Percentiles rank a stretch among this genome's conserved stretches.
Evolutionary conservation across 768 basidiomycete species (phyloP).

Genomic region (Podaxis sp.): DNA sequence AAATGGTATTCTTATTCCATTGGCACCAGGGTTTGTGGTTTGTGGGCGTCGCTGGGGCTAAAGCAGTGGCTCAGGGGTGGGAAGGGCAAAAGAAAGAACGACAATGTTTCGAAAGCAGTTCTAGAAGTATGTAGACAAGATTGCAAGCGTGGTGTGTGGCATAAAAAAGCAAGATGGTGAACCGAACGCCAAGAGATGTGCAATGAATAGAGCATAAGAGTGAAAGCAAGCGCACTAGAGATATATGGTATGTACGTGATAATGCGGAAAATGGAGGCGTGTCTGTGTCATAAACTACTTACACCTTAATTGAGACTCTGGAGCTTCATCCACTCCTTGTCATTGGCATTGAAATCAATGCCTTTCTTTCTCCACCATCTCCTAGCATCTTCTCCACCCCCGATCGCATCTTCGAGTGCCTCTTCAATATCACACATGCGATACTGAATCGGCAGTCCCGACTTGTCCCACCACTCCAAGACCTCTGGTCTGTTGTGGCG

Average conservation of each 20-base stretch:
- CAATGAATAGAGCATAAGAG: neutral
- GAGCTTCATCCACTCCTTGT: slow-evolving; percentile 87
- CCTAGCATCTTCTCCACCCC: slow-evolving; percentile 72
- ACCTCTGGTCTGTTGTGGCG: slow-evolving; percentile 80
- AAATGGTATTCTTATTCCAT: neutral
- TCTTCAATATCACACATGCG: slow-evolving; percentile 92
- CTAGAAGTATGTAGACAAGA: neutral
- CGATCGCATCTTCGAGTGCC: slow-evolving; percentile 84
- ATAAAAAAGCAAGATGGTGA: neutral
- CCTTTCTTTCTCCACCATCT: slow-evolving; percentile 83
- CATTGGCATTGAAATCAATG: slow-evolving; percentile 79
- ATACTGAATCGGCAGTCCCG: slow-evolving; percentile 78
- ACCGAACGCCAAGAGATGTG: neutral
- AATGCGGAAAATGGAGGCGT: slow-evolving; percentile 18
- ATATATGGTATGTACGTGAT: neutral
- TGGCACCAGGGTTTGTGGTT: neutral
- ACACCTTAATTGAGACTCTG: slow-evolving; percentile 64
- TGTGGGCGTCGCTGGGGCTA: neutral
- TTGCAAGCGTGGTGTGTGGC: neutral
- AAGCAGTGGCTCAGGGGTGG: no score
- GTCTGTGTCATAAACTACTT: neutral
- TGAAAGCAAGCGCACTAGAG: no score
- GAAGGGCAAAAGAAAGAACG: neutral
- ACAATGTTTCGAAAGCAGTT: neutral
- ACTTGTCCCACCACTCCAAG: slow-evolving; percentile 86